phyloP scores from a whole-genome alignment of 306 rosid species.

The Astragalus membranaceus region DNA sequence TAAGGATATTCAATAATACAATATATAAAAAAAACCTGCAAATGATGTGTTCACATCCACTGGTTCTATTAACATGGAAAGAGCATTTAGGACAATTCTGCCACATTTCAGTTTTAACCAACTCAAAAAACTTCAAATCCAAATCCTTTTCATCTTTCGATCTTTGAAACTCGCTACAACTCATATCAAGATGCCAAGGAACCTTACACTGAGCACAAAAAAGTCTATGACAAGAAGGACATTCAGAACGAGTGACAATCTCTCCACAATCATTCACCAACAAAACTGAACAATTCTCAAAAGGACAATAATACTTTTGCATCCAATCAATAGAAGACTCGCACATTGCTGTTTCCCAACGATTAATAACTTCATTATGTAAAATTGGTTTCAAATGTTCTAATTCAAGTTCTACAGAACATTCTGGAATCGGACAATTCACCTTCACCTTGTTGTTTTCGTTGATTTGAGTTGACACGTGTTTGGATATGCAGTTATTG shows the following conservation, averaged over 20 bases:
- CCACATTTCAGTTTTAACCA: background rate
- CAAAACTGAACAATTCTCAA: conserved; percentile 6
- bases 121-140: background rate
- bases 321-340: background rate
- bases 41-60: conserved; percentile 11
- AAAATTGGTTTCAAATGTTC: background rate
- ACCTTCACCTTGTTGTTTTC: background rate
- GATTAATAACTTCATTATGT: background rate
- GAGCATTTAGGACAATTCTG: background rate
- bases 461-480: background rate
- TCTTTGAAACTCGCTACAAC: background rate
- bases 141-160: background rate
- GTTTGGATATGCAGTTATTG: background rate
- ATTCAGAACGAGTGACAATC: conserved; percentile 1
- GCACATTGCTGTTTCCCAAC: background rate
- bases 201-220: conserved; percentile 8
- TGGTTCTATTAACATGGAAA: background rate
- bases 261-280: background rate
- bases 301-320: conserved; percentile 5
- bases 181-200: conserved; percentile 12
- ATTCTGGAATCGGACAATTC: conserved; percentile 1
- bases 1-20: background rate
- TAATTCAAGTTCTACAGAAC: background rate
- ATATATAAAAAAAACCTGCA: background rate
- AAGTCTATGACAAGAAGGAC: conserved; percentile 7